Conservation (phyloP, 2,329 filamentous ascomycete genomes). For the Ceratocystis colombiana region DNA sequence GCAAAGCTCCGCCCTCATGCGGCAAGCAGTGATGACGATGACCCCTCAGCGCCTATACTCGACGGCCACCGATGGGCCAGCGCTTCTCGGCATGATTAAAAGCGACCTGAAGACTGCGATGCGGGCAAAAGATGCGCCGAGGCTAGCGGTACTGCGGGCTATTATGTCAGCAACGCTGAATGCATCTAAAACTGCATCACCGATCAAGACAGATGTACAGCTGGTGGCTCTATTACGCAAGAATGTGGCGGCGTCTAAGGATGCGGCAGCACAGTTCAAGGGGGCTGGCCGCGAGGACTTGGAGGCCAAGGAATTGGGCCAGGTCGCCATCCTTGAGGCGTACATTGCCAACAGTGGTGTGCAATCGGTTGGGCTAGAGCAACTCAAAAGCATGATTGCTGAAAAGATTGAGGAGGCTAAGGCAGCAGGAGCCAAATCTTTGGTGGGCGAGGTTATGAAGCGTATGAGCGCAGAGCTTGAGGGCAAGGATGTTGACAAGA, state of each 20-base stretch:
- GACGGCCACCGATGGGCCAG: constrained; percentile 33
- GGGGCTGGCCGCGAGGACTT: constrained; percentile 56
- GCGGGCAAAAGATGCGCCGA: constrained; percentile 52
- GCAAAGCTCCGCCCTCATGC: constrained; percentile 4
- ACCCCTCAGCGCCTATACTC: constrained; percentile 17
- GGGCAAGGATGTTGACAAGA: constrained; percentile 55
- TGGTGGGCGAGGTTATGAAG: constrained; percentile 55
- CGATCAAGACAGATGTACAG: constrained; percentile 60
- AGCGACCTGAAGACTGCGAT: constrained; percentile 56
- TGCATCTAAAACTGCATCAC: constrained; percentile 59
- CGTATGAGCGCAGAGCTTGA: constrained; percentile 46
- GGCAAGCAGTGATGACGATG: not conserved
- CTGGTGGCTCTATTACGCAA: constrained; percentile 59
- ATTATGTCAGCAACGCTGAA: constrained; percentile 63
- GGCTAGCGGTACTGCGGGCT: constrained; percentile 57
- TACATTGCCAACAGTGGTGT: constrained; percentile 53
- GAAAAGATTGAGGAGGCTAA: constrained; percentile 43
- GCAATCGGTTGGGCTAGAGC: constrained; percentile 46
- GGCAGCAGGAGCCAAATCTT: constrained; percentile 38
- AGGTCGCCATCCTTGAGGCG: constrained; percentile 54
- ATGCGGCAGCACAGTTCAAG: constrained; percentile 54
- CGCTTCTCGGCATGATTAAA: constrained; percentile 46
- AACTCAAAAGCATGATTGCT: constrained; percentile 47
- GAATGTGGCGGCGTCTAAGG: constrained; percentile 46
- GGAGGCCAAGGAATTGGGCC: constrained; percentile 57